A percentile compares a stretch with the other conserved stretches of the same genome.
Evolutionary conservation across 768 basidiomycete species (phyloP).

Genomic region (Rhizopogon vesiculosus): DNA sequence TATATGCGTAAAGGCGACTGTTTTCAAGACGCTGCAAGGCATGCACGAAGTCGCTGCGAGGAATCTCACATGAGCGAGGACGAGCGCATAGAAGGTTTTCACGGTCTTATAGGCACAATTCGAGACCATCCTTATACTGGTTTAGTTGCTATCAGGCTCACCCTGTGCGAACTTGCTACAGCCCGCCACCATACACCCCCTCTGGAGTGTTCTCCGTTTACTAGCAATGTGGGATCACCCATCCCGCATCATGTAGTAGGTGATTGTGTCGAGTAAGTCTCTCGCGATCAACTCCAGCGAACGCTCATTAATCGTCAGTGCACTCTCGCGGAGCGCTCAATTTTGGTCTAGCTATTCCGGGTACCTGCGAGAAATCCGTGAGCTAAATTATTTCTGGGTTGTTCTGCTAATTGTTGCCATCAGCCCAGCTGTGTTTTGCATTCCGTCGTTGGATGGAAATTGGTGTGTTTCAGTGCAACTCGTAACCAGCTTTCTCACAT

Average conservation of each 20-base stretch:
- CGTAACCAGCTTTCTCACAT: slow-evolving; percentile 4
- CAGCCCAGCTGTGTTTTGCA: slow-evolving; percentile 74
- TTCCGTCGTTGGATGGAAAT: slow-evolving; percentile 74
- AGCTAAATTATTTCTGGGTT: slow-evolving; percentile 20
- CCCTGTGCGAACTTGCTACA: slow-evolving; percentile 74
- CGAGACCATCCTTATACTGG: slow-evolving; percentile 8
- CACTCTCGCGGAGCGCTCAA: slow-evolving; percentile 72
- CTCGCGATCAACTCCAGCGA: background rate
- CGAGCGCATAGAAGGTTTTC: slow-evolving; percentile 54
- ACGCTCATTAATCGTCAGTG: slow-evolving; percentile 34
- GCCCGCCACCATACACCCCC: slow-evolving; percentile 64
- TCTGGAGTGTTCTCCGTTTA: slow-evolving; percentile 48
- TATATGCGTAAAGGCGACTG: slow-evolving; percentile 55
- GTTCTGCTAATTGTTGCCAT: slow-evolving; percentile 17
- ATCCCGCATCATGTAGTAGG: slow-evolving; percentile 28
- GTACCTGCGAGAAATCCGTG: slow-evolving; percentile 74
- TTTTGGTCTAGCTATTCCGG: slow-evolving; percentile 87
- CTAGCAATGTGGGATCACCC: slow-evolving; percentile 2
- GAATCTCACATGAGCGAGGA: slow-evolving; percentile 58
- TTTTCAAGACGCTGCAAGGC: slow-evolving; percentile 48
- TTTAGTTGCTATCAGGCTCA: slow-evolving; percentile 71
- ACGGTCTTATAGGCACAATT: background rate
- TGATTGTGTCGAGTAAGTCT: slow-evolving; percentile 47
- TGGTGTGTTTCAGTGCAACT: slow-evolving; percentile 35
- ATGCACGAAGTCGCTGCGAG: slow-evolving; percentile 46